Evolutionary conservation across 2,329 filamentous ascomycete species (phyloP), one percentile per base, ranked within the genome.

Genomic region (Diaporthe australafricana): DNA sequence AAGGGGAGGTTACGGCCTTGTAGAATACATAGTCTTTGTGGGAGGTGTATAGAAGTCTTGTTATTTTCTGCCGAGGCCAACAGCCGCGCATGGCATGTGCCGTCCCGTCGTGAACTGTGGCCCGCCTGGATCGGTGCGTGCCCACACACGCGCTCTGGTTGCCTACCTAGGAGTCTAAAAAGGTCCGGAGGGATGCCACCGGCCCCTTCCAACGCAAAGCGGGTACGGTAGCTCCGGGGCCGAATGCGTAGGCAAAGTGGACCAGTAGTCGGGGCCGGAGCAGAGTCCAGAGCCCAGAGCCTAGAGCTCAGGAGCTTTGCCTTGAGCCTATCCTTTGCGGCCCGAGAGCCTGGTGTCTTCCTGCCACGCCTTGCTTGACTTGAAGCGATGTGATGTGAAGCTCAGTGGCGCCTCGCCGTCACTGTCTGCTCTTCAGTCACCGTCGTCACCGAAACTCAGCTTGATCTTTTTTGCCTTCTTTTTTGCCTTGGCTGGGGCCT

Each of bases 391-490:
- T 38, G 25, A 35, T 16, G 9, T 30, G 42, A n/a, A 27, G 32
- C 38, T 35, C 17, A 16, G 25, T 42, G 40, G 16, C 7, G 30
- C 5, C 3, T 20, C n/a, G 16, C 42, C 38, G 25, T 32, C 17
- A 42, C 22, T 53, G 52, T 52, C 32, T 47, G 11, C 20, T 70
- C 70, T 9, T 73, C 79, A 76, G 56, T 84, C 81, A 81, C 81
- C 84, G 42, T 90, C 89, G 70, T 91, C 87, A 32, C 88, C 88
- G 78, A 92, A 92, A 80, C 90, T 92, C 56, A 92, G 82, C 82
- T 92, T 92, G 72, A 92, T 88, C 82, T 91, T 92, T 80, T 89
- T 89, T 5, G 84, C 82, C 80, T 87, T 87, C 79, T 90, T 90
- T 79, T 86, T 88, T 9, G 40, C 53, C 42, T 68, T 74, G 48